phyloP scores from a whole-genome alignment of 2,329 filamentous ascomycete species.

The Microdochium trichocladiopsis region DNA sequence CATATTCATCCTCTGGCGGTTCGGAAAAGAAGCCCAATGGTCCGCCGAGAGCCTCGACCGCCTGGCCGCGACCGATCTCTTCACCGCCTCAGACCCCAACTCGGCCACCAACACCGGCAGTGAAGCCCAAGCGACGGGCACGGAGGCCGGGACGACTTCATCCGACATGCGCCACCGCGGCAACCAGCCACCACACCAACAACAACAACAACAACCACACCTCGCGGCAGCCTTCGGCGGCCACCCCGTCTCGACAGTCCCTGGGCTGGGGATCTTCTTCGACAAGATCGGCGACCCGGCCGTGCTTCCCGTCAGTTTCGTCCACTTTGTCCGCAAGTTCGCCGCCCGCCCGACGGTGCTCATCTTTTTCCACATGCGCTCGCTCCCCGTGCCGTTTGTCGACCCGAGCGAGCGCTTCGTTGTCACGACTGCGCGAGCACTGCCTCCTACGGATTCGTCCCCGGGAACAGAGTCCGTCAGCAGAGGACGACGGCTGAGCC shows the following conservation, averaged over 20 bases:
- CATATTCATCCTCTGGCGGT: constrained; percentile 66
- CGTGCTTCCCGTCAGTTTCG: constrained; percentile 49
- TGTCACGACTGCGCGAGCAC: constrained; percentile 16
- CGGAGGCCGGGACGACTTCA: background rate
- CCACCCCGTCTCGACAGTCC: constrained; percentile 31
- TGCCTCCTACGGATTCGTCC: background rate
- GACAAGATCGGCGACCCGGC: constrained; percentile 61
- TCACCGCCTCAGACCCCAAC: background rate
- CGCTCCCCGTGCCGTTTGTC: constrained; percentile 48
- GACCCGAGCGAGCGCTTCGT: constrained; percentile 34
- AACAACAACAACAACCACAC: background rate
- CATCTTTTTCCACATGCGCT: constrained; percentile 64
- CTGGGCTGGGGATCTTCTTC: constrained; percentile 63
- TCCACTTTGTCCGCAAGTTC: constrained; percentile 64
- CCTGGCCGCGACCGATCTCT: constrained; percentile 14
- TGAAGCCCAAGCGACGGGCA: background rate
- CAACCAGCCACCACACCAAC: background rate
- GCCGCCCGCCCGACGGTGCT: constrained; percentile 55
- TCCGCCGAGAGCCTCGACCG: constrained; percentile 53
- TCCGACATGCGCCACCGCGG: constrained; percentile 19
- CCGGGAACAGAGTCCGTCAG: background rate
- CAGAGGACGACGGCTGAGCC: background rate
- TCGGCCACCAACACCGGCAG: background rate
- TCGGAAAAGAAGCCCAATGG: constrained; percentile 73
- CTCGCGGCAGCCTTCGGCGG: constrained; percentile 22